Evolutionary conservation across 345 rosid species (phyloP).

Genomic region (Gossypium longicalyx): DNA sequence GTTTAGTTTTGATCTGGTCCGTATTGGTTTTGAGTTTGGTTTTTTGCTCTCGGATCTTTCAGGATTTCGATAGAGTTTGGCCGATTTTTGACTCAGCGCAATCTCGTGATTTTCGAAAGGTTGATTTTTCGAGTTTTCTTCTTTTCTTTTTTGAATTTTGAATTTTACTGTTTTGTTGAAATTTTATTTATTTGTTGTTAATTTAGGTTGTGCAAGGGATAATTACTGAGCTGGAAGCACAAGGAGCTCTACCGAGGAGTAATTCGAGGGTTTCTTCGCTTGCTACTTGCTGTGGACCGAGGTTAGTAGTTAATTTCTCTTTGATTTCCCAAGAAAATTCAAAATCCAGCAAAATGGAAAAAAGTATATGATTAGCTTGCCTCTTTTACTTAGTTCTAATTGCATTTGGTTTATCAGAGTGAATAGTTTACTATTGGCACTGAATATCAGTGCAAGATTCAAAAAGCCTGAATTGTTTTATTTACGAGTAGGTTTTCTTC

Average conservation of each 20-base stretch:
- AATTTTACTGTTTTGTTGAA: neutral
- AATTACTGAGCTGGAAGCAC: conserved; percentile 4
- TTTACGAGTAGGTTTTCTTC: neutral
- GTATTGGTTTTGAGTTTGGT: conserved; percentile 11
- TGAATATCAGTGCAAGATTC: conserved; percentile 21
- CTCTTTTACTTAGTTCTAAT: neutral
- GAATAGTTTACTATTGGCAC: neutral
- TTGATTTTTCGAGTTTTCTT: conserved; percentile 18
- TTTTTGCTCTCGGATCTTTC: conserved; percentile 40
- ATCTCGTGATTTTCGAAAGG: conserved; percentile 97
- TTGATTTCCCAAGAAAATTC: neutral
- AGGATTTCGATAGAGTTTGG: conserved; percentile 93
- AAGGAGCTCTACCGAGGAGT: conserved; percentile 8
- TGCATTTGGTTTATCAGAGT: neutral
- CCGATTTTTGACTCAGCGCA: conserved; percentile 99
- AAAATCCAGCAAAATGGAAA: neutral
- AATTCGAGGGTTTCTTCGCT: conserved; percentile 7
- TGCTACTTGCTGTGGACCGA: conserved; percentile 4
- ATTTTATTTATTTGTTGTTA: neutral
- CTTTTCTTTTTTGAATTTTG: neutral
- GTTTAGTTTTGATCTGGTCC: conserved; percentile 14
- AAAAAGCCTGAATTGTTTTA: neutral
- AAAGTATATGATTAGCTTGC: neutral
- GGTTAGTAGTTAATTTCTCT: conserved; percentile 1
- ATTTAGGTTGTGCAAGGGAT: conserved; percentile 8